A percentile compares a stretch with the other conserved stretches of the same genome.
Evolutionary conservation across 1,284 basidiomycete genomes (phyloP).

Genomic region (Apiotrichum veenhuisii): DNA sequence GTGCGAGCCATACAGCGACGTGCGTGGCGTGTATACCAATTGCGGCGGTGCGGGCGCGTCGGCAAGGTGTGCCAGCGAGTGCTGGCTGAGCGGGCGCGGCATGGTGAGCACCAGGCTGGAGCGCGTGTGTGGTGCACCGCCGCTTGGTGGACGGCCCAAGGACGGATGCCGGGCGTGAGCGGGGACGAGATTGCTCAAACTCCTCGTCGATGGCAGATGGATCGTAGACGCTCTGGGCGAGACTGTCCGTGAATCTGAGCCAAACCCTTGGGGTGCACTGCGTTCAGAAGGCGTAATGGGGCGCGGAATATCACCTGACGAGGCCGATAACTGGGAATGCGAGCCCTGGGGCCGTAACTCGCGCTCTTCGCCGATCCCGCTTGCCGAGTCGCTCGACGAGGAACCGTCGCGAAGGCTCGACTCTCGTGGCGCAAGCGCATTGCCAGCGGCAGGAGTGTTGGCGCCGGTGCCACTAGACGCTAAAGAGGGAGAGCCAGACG

Average conservation of each 20-base stretch:
- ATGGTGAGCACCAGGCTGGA: constrained; percentile 10
- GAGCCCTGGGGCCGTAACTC: background rate
- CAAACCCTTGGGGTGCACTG: background rate
- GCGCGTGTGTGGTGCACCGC: constrained; percentile 16
- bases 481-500: constrained; percentile 27
- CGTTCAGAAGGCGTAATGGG: background rate
- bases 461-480: constrained; percentile 23
- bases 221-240: constrained; percentile 6
- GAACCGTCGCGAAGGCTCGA: background rate
- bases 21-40: background rate
- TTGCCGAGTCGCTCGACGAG: background rate
- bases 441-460: constrained; percentile 18
- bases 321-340: background rate
- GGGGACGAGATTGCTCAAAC: background rate
- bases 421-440: background rate
- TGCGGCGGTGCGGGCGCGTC: background rate
- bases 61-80: background rate
- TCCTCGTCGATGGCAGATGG: background rate
- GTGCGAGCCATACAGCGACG: background rate
- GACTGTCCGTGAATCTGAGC: constrained; percentile 10
- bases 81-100: constrained; percentile 12
- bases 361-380: background rate
- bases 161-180: background rate
- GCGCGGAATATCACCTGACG: background rate
- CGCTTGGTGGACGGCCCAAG: background rate